Conservation (phyloP, 306 rosid genomes). For the Acacia acuminata region DNA sequence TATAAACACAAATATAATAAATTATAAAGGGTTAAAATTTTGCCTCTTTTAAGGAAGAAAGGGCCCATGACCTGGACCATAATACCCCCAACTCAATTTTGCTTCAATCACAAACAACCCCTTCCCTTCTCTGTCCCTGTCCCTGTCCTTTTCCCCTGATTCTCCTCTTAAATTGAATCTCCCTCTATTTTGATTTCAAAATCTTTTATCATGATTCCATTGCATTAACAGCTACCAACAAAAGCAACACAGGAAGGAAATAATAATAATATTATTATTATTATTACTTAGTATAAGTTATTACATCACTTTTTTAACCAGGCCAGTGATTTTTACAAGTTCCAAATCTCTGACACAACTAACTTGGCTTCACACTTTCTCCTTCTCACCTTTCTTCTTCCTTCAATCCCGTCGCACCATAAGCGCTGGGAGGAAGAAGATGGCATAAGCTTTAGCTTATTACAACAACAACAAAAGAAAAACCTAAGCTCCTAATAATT, state of each 20-base stretch:
- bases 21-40: neutral
- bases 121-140: neutral
- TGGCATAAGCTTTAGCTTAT: conserved; percentile 45
- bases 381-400: neutral
- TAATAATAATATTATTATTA: neutral
- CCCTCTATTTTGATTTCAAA: neutral
- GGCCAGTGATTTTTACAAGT: conserved; percentile 28
- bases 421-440: conserved; percentile 25
- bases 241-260: neutral
- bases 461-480: conserved; percentile 23
- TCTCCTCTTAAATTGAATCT: neutral
- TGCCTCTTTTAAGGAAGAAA: conserved; percentile 25
- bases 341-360: conserved; percentile 1
- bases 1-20: neutral
- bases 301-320: conserved; percentile 23
- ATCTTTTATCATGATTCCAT: neutral
- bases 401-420: neutral
- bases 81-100: neutral
- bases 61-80: neutral
- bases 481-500: conserved; percentile 29
- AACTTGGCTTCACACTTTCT: neutral
- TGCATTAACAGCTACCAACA: neutral
- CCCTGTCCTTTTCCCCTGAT: neutral
- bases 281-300: conserved; percentile 30
- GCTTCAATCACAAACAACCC: neutral